phyloP scores from a whole-genome alignment of 139 green algal species.

The Picochlorum sp. region DNA sequence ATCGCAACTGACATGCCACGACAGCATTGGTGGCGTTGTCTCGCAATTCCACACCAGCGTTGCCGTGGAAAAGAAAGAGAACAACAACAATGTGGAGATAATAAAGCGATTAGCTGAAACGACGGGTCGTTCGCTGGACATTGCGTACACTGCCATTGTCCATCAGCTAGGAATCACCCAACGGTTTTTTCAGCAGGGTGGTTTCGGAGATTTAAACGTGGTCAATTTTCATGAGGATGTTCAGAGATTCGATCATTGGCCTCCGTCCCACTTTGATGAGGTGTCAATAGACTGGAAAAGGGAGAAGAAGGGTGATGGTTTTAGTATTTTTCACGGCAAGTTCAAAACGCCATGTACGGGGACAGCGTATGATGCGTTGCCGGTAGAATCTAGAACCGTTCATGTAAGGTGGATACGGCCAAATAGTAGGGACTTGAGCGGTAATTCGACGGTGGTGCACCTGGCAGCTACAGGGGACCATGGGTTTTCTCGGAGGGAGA shows the following conservation, averaged over 20 bases:
- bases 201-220: conserved; percentile 32
- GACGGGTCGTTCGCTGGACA: conserved; percentile 19
- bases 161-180: conserved; percentile 33
- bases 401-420: conserved; percentile 18
- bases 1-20: too few species aligned
- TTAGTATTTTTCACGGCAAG: conserved; percentile 44
- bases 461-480: conserved; percentile 79
- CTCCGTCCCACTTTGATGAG: conserved; percentile 28
- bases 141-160: conserved; percentile 25
- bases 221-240: conserved; percentile 37
- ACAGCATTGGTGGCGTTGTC: too few species aligned
- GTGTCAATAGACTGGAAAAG: conserved; percentile 2
- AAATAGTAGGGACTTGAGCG: conserved; percentile 1
- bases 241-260: conserved; percentile 24
- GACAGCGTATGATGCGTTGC: conserved; percentile 56
- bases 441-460: conserved; percentile 55
- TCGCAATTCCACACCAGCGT: too few species aligned
- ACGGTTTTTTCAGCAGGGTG: conserved; percentile 30
- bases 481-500: conserved; percentile 43
- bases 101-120: conserved; percentile 1
- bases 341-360: conserved; percentile 52
- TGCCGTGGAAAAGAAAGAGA: too few species aligned
- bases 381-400: conserved; percentile 26
- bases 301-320: conserved; percentile 11
- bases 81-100: background rate